These are phyloP conservation scores for Tylopilus sp. DNA, from an alignment of 768 basidiomycete genomes.

Conservation along the genomic window DNA sequence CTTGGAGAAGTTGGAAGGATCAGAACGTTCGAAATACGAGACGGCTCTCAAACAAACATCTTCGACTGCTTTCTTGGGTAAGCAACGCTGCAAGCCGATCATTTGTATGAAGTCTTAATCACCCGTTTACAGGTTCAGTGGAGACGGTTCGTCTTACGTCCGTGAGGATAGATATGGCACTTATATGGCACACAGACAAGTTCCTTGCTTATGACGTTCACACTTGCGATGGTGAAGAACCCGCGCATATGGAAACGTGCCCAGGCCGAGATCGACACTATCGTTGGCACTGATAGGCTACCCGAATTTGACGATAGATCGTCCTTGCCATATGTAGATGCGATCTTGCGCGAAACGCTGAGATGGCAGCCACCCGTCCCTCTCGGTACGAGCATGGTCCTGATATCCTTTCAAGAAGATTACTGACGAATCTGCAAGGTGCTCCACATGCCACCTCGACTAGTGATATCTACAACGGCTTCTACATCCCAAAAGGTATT, in stretches of 20 bases:
- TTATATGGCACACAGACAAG: constrained; percentile 5
- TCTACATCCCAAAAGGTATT: constrained; percentile 49
- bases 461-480: constrained; percentile 41
- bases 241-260: constrained; percentile 8
- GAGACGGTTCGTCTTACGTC: constrained; percentile 10
- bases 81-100: not conserved
- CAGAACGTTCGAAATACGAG: constrained; percentile 7
- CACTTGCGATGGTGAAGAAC: constrained; percentile 15
- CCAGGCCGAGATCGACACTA: constrained; percentile 8
- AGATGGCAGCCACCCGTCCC: constrained; percentile 12
- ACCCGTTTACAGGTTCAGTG: constrained; percentile 2
- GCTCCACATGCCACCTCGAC: constrained; percentile 25
- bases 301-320: constrained; percentile 8
- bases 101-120: not conserved
- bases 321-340: constrained; percentile 10
- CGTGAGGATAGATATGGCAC: not conserved
- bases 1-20: constrained; percentile 8
- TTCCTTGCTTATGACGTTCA: not conserved
- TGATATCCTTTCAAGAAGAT: not conserved
- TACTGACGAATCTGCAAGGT: not conserved
- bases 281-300: constrained; percentile 5
- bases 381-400: not conserved
- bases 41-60: constrained; percentile 16
- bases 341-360: constrained; percentile 9
- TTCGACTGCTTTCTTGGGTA: constrained; percentile 16